phyloP scores from a whole-genome alignment of 345 rosid species.

The Populus alba region DNA sequence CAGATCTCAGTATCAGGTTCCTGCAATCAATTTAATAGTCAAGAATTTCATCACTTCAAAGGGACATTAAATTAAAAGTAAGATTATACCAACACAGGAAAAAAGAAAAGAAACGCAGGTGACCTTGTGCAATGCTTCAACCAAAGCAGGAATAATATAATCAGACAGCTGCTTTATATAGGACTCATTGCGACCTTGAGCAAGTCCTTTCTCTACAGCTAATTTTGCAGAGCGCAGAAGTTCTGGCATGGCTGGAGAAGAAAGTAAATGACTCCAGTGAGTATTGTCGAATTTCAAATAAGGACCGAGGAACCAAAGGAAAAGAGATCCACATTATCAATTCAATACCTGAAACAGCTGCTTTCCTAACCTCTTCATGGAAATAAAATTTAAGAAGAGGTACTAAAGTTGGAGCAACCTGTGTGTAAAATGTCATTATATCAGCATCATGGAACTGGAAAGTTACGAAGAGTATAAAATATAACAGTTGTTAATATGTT shows the following conservation, averaged over 20 bases:
- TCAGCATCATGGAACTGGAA: conserved; percentile 1
- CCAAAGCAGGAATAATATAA: conserved; percentile 83
- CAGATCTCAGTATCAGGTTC: conserved; percentile 98
- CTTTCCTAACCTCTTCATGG: conserved; percentile 99
- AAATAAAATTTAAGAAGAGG: conserved; percentile 97
- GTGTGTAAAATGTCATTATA: conserved; percentile 16
- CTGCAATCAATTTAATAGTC: conserved; percentile 45
- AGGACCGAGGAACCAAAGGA: conserved; percentile 1
- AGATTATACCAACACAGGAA: not conserved
- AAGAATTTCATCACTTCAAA: conserved; percentile 1
- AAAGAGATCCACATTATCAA: not conserved
- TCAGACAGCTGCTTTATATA: conserved; percentile 93
- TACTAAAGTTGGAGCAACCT: conserved; percentile 96
- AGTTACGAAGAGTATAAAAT: not conserved
- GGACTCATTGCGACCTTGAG: conserved; percentile 85
- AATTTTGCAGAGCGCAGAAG: conserved; percentile 88
- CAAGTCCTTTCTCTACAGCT: conserved; percentile 84
- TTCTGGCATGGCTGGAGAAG: conserved; percentile 89
- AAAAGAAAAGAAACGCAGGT: conserved; percentile 8
- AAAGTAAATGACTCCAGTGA: conserved; percentile 6
- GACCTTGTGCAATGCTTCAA: conserved; percentile 97
- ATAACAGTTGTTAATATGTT: conserved; percentile 1
- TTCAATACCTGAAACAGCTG: conserved; percentile 96
- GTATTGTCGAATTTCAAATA: not conserved
- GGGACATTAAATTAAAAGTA: not conserved